Base-by-base conservation (phyloP, 1,139 yeast species). In the Yamadazyma atmosphaerica region DNA sequence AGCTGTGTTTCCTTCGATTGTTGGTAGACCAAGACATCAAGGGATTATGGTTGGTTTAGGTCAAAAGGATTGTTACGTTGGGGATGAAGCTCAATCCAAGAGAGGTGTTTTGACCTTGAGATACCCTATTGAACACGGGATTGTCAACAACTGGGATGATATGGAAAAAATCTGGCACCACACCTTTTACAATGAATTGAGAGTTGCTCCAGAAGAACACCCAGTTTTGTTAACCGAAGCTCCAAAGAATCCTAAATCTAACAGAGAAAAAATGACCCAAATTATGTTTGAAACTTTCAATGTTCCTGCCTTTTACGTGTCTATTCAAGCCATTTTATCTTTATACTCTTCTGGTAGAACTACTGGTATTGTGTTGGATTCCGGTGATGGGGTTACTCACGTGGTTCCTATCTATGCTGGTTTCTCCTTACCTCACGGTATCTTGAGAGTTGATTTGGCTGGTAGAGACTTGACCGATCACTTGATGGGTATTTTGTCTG, bases 381-480 rank as follows among this genome's bases (percentile, higher is more conserved):
- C 98, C 52, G 98, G 98, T 83, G 98, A 92, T 70, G 98, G 98
- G 86, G 98, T 92, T 62, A 89, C 98, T 62, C 98, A 92, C 95
- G 97, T 92, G 72, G 98, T 92, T 53, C 98, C 98, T 72, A 92
- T 92, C 67, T 92, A 92, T 77, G 96, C 97, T 56, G 98, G 98
- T 79, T 92, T 90, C 95, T 87, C 98, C 46, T 80, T 92, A 69
- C 97, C 98, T 62, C 97, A 92, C 74, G 98, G 98, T 69, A 92
- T 92, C 66, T 81, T 87, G 79, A 90, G 98, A 85, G 85, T 92
- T 63, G 97, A 92, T 76, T 81, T 92, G 76, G 98, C 98, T 61
- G 98, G 98, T 78, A 89, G 98, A 81, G 98, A 92, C 72, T 83
- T 92, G 72, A 92, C 98, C 57, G 97, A 92, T 71, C 85, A 92